Conservation (phyloP, 1,284 basidiomycete species). For the Afroboletus lepidellus region DNA sequence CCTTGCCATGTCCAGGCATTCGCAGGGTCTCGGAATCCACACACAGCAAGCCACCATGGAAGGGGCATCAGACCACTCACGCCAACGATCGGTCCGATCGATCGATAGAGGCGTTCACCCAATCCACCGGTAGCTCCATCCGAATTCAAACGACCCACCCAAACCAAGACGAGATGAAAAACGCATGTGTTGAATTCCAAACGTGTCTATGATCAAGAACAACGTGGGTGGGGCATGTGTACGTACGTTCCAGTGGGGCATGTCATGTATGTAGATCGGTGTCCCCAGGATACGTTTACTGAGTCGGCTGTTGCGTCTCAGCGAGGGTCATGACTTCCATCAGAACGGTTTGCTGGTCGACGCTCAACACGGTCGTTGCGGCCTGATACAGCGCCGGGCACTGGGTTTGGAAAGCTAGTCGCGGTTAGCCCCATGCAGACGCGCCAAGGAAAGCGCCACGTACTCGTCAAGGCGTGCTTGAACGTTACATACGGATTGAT, state of each 20-base stretch:
- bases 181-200: slow-evolving; percentile 1
- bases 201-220: not conserved
- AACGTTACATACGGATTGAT: slow-evolving; percentile 73
- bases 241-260: no score
- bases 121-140: not conserved
- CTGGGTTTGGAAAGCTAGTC: slow-evolving; percentile 68
- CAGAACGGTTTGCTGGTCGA: slow-evolving; percentile 73
- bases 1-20: no score
- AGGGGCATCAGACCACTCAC: not conserved
- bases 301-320: slow-evolving; percentile 22
- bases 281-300: slow-evolving; percentile 3
- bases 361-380: slow-evolving; percentile 64
- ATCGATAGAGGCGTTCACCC: not conserved
- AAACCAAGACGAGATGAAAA: not conserved
- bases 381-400: slow-evolving; percentile 65
- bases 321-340: slow-evolving; percentile 71
- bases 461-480: slow-evolving; percentile 72
- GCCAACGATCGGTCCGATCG: not conserved
- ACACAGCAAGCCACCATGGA: not conserved
- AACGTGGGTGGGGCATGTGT: not conserved
- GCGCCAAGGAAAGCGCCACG: slow-evolving; percentile 12
- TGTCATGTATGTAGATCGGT: not conserved
- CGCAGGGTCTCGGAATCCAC: no score
- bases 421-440: not conserved
- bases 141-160: no score